These are phyloP conservation scores for Phialocephala sp. DNA, from an alignment of 2,329 filamentous ascomycete genomes.

Conservation along the genomic window DNA sequence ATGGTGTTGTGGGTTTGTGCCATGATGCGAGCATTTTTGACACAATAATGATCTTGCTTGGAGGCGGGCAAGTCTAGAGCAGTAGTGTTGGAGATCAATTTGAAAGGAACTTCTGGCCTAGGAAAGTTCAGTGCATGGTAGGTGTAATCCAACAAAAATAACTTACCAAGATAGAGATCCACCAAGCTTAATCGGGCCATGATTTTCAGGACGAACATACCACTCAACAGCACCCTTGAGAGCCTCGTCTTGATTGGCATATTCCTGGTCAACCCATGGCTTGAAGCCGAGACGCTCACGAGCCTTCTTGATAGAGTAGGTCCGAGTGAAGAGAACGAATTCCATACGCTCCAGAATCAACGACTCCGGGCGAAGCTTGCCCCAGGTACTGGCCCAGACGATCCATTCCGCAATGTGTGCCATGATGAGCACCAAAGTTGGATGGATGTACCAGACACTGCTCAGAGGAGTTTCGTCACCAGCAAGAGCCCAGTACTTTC, in stretches of 20 bases:
- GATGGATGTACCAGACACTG: constrained; percentile 32
- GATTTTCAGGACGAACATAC: constrained; percentile 30
- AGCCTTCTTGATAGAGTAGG: constrained; percentile 34
- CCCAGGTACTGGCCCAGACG: constrained; percentile 28
- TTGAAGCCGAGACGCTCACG: constrained; percentile 29
- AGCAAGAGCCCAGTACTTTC: constrained; percentile 32
- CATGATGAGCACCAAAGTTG: constrained; percentile 30
- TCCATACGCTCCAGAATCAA: constrained; percentile 34
- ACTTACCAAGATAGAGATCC: constrained; percentile 24
- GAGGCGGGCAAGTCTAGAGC: constrained; percentile 21
- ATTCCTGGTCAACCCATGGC: constrained; percentile 31
- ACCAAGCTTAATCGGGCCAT: constrained; percentile 27
- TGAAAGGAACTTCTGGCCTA: constrained; percentile 33
- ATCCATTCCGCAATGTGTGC: constrained; percentile 32
- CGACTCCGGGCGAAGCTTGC: constrained; percentile 28
- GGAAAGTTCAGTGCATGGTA: neutral
- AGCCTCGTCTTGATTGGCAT: constrained; percentile 31
- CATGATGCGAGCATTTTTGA: constrained; percentile 38
- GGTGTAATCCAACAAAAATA: neutral
- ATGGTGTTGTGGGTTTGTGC: constrained; percentile 41
- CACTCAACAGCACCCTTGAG: constrained; percentile 31
- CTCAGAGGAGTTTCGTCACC: constrained; percentile 31
- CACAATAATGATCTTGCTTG: constrained; percentile 29
- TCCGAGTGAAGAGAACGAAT: constrained; percentile 35
- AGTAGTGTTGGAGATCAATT: constrained; percentile 28